Percentiles rank a stretch among this genome's conserved stretches.
These are phyloP conservation scores for Taphrina flavorubra DNA, from an alignment of 1,139 yeast species.

Conservation along the genomic window DNA sequence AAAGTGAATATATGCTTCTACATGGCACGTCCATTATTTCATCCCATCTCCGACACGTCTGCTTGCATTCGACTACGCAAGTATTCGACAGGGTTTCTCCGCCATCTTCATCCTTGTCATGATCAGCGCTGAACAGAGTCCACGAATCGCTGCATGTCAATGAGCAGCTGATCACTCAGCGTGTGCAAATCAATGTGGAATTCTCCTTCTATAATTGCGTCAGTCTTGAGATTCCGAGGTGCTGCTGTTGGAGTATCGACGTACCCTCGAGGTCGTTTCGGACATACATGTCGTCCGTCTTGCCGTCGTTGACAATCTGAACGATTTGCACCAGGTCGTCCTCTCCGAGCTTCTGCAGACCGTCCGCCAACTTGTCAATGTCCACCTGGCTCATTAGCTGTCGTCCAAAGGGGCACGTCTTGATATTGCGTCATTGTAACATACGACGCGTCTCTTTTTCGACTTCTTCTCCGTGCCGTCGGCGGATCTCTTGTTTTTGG, in stretches of 20 bases:
- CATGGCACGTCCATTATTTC: background rate
- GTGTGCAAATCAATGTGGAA: slow-evolving; percentile 95
- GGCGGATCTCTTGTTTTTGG: slow-evolving; percentile 54
- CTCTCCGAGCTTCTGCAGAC: slow-evolving; percentile 83
- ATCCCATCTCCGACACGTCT: background rate
- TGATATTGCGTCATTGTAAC: slow-evolving; percentile 56
- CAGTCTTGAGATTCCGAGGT: background rate
- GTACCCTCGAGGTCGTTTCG: slow-evolving; percentile 81
- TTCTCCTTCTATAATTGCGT: slow-evolving; percentile 70
- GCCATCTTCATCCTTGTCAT: background rate
- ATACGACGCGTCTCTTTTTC: slow-evolving; percentile 53
- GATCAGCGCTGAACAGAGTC: slow-evolving; percentile 23
- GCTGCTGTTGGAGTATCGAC: background rate
- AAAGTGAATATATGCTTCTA: background rate
- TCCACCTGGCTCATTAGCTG: slow-evolving; percentile 63
- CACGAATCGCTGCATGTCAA: slow-evolving; percentile 87
- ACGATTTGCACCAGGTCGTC: slow-evolving; percentile 94
- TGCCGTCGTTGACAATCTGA: slow-evolving; percentile 96
- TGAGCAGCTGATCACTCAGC: slow-evolving; percentile 86
- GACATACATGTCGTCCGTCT: slow-evolving; percentile 93
- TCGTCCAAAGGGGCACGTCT: too few species aligned
- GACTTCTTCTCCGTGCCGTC: slow-evolving; percentile 51
- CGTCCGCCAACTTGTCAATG: slow-evolving; percentile 87
- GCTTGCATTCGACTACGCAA: background rate
- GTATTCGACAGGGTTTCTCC: background rate